Evolutionary conservation across 2,329 filamentous ascomycete species (phyloP).

Genomic region (Hypomyces perniciosus): DNA sequence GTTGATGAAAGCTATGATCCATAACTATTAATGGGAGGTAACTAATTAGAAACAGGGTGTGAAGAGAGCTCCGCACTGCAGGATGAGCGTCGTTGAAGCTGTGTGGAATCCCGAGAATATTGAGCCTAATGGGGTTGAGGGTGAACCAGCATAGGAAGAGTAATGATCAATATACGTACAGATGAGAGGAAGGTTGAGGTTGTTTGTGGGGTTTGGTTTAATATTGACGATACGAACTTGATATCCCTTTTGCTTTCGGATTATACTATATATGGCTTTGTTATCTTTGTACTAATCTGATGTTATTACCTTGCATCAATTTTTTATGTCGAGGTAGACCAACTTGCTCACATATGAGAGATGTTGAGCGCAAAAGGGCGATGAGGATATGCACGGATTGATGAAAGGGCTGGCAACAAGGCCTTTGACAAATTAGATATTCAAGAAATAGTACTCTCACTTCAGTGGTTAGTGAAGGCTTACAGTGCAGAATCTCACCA

Average conservation of each 20-base stretch:
- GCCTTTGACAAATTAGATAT: neutral
- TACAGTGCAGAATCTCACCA: no score
- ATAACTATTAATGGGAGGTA: neutral
- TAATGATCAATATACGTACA: neutral
- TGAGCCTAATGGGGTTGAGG: neutral
- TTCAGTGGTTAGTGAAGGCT: no score
- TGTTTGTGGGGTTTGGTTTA: no score
- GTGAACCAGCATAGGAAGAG: neutral
- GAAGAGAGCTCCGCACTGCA: slow-evolving; percentile 33
- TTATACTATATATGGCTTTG: no score
- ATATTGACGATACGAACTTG: no score
- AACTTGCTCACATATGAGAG: no score
- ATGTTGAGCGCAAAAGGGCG: neutral
- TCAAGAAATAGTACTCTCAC: neutral
- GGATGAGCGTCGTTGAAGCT: slow-evolving; percentile 45
- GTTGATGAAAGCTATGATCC: slow-evolving; percentile 1
- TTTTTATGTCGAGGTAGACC: no score
- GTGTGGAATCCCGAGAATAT: slow-evolving; percentile 35
- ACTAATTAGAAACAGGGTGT: slow-evolving; percentile 28
- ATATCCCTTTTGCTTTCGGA: no score
- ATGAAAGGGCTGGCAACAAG: neutral
- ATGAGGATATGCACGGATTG: neutral
- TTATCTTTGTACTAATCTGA: no score
- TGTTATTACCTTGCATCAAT: no score
- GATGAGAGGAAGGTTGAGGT: neutral